A percentile compares a stretch with the other conserved stretches of the same genome.
phyloP scores from a whole-genome alignment of 257 asterid genomes.

The Datura wrightii region DNA sequence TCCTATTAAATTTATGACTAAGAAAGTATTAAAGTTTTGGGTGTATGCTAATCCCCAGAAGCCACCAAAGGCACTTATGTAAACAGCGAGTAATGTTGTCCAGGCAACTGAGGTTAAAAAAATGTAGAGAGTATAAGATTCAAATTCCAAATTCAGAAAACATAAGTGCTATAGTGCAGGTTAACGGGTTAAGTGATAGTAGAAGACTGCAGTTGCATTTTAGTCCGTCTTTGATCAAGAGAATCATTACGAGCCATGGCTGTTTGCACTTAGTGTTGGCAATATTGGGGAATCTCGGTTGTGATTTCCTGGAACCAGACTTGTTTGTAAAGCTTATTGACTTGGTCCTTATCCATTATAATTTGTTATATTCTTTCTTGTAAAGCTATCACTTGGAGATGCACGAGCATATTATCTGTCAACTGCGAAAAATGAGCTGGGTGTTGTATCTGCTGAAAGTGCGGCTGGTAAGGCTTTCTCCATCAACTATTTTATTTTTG shows the following conservation, averaged over 20 bases:
- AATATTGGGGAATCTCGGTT: not conserved
- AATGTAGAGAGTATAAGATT: not conserved
- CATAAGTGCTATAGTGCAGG: not conserved
- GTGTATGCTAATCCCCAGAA: not conserved
- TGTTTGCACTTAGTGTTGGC: not conserved
- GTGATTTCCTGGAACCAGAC: not conserved
- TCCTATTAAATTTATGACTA: conserved; percentile 29
- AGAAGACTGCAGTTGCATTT: not conserved
- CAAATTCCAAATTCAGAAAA: not conserved
- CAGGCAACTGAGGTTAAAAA: conserved; percentile 21
- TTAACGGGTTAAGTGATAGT: not conserved
- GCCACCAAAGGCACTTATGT: not conserved
- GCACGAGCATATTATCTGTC: conserved; percentile 93
- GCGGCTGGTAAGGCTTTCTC: conserved; percentile 63
- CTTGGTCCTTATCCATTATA: not conserved
- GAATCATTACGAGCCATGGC: not conserved
- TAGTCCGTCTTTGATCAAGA: not conserved
- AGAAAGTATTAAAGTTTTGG: not conserved
- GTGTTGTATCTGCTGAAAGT: conserved; percentile 93
- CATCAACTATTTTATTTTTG: not conserved
- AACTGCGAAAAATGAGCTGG: conserved; percentile 91
- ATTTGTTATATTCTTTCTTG: conserved; percentile 40
- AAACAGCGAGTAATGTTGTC: not conserved
- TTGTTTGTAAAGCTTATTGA: conserved; percentile 4
- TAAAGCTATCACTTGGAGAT: conserved; percentile 95